Evolutionary conservation across 768 basidiomycete genomes (phyloP), one percentile per base, ranked within the genome.

Genomic region (Hericium alpestre): DNA sequence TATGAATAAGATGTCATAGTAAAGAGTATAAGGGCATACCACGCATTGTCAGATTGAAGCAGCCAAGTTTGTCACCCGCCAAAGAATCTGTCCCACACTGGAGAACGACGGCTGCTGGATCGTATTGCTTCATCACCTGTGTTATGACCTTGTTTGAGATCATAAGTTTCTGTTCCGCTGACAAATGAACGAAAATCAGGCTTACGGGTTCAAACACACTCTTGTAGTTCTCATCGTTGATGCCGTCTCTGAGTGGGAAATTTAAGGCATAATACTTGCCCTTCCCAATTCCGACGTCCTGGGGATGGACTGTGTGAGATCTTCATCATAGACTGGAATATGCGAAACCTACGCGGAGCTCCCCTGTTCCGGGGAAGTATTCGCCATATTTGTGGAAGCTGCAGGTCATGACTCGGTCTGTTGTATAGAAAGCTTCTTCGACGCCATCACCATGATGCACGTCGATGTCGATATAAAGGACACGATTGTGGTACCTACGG

Each of bases 311-410:
- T 56, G 1, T 56, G 1, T 47, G 3, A 51, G 37, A 51, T 37
- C 16, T 23, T 16, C 4, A 20, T 38, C 15, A 1, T 16, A 6
- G 8, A 41, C 16, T 53, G 48, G 53, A 54, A 47, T 56, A 32
- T 50, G 57, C 54, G 18, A 27, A 37, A 67, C 83, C 63, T 66
- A 91, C 91, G 63, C 94, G 80, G 41, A 96, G 76, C 70, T 96
- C 94, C n/a, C 96, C 96, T 6, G 96, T 99, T 43, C 96, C 96
- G 25, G 96, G 96, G 71, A 99, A 99, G 71, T 89, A 99, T 71
- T 99, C 96, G 38, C 96, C 96, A 62, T 97, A 99, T 71, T 98
- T 97, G 69, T 99, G 96, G 72, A 98, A 96, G 64, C 90, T 93
- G 66, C 86, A 86, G 0, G 95, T 98, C 96, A 98, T 98, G 56